phyloP scores from a whole-genome alignment of 2,329 filamentous ascomycete genomes.

The Clonostachys rhizophaga region DNA sequence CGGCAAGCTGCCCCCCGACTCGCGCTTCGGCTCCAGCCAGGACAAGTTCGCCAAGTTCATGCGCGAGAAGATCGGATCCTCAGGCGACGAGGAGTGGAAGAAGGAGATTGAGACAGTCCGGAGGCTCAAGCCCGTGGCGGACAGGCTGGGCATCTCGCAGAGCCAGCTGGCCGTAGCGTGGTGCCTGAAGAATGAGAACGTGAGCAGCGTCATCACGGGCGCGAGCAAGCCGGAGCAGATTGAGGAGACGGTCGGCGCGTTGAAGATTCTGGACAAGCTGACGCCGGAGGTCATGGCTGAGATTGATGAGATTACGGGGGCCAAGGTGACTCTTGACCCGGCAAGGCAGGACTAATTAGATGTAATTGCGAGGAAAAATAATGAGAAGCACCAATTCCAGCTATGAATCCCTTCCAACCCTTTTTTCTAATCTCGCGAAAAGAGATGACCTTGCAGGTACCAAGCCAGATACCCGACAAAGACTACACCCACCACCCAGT shows the following conservation, averaged over 20 bases:
- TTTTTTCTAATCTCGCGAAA: no score
- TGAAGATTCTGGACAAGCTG: conserved; percentile 39
- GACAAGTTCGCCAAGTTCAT: conserved; percentile 53
- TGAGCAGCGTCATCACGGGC: conserved; percentile 47
- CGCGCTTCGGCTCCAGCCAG: conserved; percentile 52
- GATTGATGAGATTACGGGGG: conserved; percentile 36
- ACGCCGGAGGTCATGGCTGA: conserved; percentile 44
- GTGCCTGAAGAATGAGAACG: conserved; percentile 48
- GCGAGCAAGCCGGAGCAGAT: conserved; percentile 47
- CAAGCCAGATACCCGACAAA: no score
- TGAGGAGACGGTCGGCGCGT: conserved; percentile 40
- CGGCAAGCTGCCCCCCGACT: conserved; percentile 45
- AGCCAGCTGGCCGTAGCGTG: conserved; percentile 47
- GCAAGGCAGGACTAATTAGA: conserved; percentile 3
- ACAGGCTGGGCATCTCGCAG: conserved; percentile 49
- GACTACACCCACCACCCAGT: no score
- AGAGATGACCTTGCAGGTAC: no score
- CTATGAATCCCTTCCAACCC: no score
- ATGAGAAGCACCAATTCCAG: no score
- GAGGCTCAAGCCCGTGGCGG: conserved; percentile 44
- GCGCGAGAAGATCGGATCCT: conserved; percentile 31
- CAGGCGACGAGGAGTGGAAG: conserved; percentile 54
- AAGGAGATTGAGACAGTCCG: conserved; percentile 37
- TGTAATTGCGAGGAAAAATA: no score
- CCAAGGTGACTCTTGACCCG: conserved; percentile 4